Conservation (phyloP, 495 filamentous ascomycete species). For the Bombardia bombarda region DNA sequence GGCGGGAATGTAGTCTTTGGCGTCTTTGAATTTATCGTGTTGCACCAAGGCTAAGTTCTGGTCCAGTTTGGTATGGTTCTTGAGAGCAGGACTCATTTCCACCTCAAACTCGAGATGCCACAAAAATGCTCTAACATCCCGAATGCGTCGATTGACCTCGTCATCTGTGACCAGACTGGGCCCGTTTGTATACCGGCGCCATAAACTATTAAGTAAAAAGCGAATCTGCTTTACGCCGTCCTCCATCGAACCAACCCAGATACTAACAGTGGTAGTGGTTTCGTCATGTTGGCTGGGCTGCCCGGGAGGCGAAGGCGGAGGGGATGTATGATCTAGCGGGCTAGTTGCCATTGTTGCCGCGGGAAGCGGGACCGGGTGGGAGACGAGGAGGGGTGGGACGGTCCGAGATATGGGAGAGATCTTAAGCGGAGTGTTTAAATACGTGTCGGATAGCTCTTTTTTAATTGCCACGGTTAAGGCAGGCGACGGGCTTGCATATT, state of each 20-base stretch:
- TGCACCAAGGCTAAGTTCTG: background rate
- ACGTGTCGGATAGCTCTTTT: background rate
- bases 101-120: background rate
- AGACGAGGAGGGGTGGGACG: background rate
- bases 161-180: background rate
- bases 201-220: no score
- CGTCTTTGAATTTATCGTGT: background rate
- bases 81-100: no score
- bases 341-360: background rate
- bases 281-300: background rate
- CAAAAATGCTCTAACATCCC: background rate
- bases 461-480: background rate
- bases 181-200: no score
- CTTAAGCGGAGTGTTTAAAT: background rate
- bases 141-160: background rate
- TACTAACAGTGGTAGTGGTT: background rate
- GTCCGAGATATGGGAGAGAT: background rate
- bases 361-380: background rate
- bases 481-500: background rate
- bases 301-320: no score
- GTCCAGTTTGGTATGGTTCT: background rate
- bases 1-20: no score
- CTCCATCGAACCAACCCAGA: background rate
- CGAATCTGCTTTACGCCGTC: background rate
- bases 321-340: no score